Conservation (phyloP, 176 grass and related monocot species). For the Thinopyrum elongatum region DNA sequence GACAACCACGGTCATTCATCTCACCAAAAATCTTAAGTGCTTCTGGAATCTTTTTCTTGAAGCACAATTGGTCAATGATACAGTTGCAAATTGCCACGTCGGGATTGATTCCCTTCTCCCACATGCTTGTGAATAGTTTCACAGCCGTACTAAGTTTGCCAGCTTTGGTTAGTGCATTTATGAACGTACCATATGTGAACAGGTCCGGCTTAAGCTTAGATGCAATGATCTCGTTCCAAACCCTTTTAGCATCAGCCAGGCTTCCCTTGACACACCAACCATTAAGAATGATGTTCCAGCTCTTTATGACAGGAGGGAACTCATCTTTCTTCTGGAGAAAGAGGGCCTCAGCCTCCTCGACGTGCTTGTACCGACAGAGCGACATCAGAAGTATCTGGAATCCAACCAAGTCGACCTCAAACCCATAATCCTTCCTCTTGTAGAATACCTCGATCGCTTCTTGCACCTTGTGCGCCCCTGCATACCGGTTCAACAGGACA, state of each 20-base stretch:
- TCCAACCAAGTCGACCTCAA: conserved; percentile 59
- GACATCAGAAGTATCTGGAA: conserved; percentile 78
- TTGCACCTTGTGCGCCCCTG: conserved; percentile 64
- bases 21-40: conserved; percentile 67
- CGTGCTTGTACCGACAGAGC: conserved; percentile 67
- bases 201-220: conserved; percentile 56
- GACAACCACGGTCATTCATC: conserved; percentile 60
- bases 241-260: conserved; percentile 44
- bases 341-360: conserved; percentile 72
- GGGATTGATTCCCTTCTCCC: conserved; percentile 60
- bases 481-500: conserved; percentile 57
- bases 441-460: conserved; percentile 66
- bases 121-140: conserved; percentile 61
- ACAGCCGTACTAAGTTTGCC: conserved; percentile 50
- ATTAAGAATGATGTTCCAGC: conserved; percentile 79
- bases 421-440: conserved; percentile 57
- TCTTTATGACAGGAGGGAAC: conserved; percentile 68
- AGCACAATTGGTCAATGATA: conserved; percentile 71
- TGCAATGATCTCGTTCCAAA: conserved; percentile 70
- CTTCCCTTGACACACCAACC: conserved; percentile 85
- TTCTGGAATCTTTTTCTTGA: conserved; percentile 75
- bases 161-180: conserved; percentile 58
- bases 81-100: conserved; percentile 73
- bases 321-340: conserved; percentile 61
- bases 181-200: conserved; percentile 67